Evolutionary conservation across 805 yeast genomes (phyloP), one percentile per base, ranked within the genome.

Genomic region (Teunomyces gatunensis): DNA sequence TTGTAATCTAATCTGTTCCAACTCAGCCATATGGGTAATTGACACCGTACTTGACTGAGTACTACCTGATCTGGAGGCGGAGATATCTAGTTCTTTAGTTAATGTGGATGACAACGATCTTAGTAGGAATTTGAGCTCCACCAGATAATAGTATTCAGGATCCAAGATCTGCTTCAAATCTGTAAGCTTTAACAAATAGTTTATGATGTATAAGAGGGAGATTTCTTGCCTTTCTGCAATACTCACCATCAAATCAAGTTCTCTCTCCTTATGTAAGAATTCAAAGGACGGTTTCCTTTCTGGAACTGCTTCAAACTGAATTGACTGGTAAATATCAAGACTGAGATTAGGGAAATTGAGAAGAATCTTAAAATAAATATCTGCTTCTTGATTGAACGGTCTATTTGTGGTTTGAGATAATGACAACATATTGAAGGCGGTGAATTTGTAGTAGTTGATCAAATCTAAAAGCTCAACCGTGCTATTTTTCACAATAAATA

Each of bases 191-290:
- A 63, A 49, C 15, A 65, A 44, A 46, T 57, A 55, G 42, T 65
- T 65, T 5, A 68, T 42, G 1, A 61, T 44, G 37, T 52, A 68
- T 48, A 67, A 40, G 42, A 67, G 53, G 3, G 72, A 55, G 4
- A 67, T 51, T 48, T 68, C 72, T 43, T 62, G 68, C 45, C 73
- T 54, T 36, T 59, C 57, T 27, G 33, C 27, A 12, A 56, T 29
- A 9, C 42, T 37, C 10, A 52, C 44, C 10, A 49, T 45, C 10
- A 47, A 46, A 32, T 47, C 50, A 13, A 37, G 15, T n/a, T 42
- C 42, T 20, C 36, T 42, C 10, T 32, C 45, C 21, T 21, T 28
- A 32, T 40, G 23, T 32, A 27, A 10, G 17, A 40, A 28, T 12
- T 40, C 45, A 28, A 42, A 42, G 9, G 32, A 17, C 7, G 45